phyloP scores from a whole-genome alignment of 768 basidiomycete genomes.

The Lentinula aciculospora region DNA sequence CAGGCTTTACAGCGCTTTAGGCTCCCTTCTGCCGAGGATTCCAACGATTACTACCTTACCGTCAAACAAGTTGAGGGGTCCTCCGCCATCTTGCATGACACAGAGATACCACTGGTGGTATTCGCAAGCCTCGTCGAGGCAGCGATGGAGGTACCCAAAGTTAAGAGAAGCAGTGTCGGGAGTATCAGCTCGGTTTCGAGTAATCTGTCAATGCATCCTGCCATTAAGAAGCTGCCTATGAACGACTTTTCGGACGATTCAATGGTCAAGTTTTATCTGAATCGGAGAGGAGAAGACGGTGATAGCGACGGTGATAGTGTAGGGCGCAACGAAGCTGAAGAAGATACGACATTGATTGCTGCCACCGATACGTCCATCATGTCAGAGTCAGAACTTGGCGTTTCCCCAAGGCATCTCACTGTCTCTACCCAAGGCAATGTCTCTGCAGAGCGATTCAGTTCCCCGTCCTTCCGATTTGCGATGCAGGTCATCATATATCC shows the following conservation, averaged over 20 bases:
- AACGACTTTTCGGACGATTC: slow-evolving; percentile 98
- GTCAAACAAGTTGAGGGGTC: slow-evolving; percentile 92
- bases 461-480: slow-evolving; percentile 81
- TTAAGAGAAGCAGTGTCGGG: slow-evolving; percentile 90
- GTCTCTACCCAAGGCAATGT: slow-evolving; percentile 40
- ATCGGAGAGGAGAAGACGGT: slow-evolving; percentile 41
- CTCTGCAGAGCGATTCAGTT: slow-evolving; percentile 68
- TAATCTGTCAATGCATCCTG: slow-evolving; percentile 91
- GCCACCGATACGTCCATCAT: slow-evolving; percentile 24
- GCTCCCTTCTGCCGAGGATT: slow-evolving; percentile 55
- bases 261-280: slow-evolving; percentile 93
- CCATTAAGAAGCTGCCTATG: slow-evolving; percentile 91
- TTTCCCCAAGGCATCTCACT: slow-evolving; percentile 31
- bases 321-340: slow-evolving; percentile 32
- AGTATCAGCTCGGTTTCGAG: slow-evolving; percentile 93
- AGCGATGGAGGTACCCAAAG: slow-evolving; percentile 69
- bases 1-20: slow-evolving; percentile 96
- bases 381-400: slow-evolving; percentile 2
- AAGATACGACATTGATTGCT: slow-evolving; percentile 36
- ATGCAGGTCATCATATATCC: slow-evolving; percentile 85
- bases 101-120: slow-evolving; percentile 81
- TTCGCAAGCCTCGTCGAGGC: slow-evolving; percentile 84
- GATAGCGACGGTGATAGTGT: slow-evolving; percentile 36
- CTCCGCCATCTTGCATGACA: slow-evolving; percentile 62
- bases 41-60: slow-evolving; percentile 78